Conservation (phyloP, 169 alveolate species). For the Perkinsus marinus region DNA sequence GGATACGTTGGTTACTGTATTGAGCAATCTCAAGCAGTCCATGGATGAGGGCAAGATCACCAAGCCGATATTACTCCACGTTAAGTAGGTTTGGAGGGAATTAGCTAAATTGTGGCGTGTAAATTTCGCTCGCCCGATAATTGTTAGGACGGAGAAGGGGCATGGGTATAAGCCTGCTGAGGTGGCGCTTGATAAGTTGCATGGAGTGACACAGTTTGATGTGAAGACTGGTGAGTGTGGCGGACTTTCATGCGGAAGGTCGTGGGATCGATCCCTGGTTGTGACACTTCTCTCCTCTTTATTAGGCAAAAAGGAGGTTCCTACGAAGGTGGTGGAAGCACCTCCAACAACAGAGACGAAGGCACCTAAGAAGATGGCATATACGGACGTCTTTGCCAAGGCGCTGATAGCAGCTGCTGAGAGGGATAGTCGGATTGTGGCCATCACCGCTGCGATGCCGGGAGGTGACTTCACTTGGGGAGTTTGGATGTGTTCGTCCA, state of each 20-base stretch:
- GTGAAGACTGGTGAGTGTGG: slow-evolving; percentile 1
- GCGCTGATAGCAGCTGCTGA: slow-evolving; percentile 41
- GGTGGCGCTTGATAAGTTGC: slow-evolving; percentile 49
- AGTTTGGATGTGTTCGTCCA: too few species aligned
- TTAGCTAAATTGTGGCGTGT: not conserved
- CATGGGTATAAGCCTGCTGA: slow-evolving; percentile 45
- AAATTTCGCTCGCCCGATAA: not conserved
- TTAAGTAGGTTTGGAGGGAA: slow-evolving; percentile 4
- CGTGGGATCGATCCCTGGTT: not conserved
- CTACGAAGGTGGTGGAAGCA: not conserved
- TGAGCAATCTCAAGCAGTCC: slow-evolving; percentile 11
- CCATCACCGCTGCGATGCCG: slow-evolving; percentile 66
- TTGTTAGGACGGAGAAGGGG: slow-evolving; percentile 43
- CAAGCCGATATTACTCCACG: slow-evolving; percentile 48
- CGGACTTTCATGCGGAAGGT: too few species aligned
- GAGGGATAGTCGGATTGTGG: slow-evolving; percentile 34
- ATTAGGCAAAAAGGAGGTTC: not conserved
- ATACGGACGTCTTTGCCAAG: slow-evolving; percentile 41
- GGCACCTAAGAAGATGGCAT: slow-evolving; percentile 5
- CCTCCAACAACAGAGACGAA: not conserved
- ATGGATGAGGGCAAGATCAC: not conserved
- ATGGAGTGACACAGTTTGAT: slow-evolving; percentile 24
- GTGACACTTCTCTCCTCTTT: not conserved
- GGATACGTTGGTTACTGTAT: slow-evolving; percentile 29
- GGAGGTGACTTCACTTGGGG: too few species aligned